These are phyloP conservation scores for Fraxinus floribunda DNA, from an alignment of 305 asterid genomes.

Conservation along the genomic window DNA sequence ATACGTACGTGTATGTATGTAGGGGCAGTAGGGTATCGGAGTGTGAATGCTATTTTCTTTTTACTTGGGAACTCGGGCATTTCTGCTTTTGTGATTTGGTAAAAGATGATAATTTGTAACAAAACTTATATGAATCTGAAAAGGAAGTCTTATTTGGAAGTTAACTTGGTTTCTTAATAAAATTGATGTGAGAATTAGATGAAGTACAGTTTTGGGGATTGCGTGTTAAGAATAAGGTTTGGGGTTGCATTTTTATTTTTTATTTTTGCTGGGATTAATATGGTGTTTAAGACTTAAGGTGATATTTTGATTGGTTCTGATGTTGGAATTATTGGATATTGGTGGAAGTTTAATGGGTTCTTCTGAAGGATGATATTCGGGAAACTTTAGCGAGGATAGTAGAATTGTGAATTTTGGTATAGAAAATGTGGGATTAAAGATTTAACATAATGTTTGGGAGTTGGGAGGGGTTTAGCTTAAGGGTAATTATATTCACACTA, in stretches of 20 bases:
- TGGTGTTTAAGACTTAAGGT: neutral
- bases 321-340: neutral
- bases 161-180: neutral
- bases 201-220: neutral
- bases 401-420: neutral
- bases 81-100: neutral
- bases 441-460: neutral
- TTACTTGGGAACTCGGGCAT: neutral
- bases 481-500: neutral
- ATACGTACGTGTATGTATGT: neutral
- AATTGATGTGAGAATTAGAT: neutral
- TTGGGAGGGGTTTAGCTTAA: neutral
- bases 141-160: neutral
- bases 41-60: conserved; percentile 9
- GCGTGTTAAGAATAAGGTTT: neutral
- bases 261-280: neutral
- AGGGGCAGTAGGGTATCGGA: neutral
- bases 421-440: neutral
- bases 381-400: neutral
- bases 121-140: neutral
- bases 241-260: conserved; percentile 5
- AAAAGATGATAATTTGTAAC: neutral
- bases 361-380: neutral
- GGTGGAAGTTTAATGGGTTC: conserved; percentile 10
- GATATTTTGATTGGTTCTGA: neutral